A percentile compares a stretch with the other conserved stretches of the same genome.
Evolutionary conservation across 2,329 filamentous ascomycete species (phyloP).

Genomic region (Thermomyces lanuginosus): DNA sequence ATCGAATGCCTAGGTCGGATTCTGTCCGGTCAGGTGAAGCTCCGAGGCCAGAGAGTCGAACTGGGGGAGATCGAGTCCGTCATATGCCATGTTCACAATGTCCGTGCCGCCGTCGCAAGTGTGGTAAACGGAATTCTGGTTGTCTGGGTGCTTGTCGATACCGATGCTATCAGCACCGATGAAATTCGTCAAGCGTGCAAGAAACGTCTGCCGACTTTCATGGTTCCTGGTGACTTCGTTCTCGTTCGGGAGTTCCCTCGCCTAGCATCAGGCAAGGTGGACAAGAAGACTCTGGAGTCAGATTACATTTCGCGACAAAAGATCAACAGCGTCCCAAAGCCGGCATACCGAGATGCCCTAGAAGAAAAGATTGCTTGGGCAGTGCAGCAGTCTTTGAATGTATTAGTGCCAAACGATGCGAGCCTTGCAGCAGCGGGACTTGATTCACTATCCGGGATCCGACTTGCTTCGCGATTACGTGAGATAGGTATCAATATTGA

Average conservation of each 20-base stretch:
- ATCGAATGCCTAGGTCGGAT: conserved; percentile 77
- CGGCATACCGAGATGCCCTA: conserved; percentile 11
- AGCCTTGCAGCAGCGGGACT: conserved; percentile 41
- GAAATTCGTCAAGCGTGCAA: conserved; percentile 44
- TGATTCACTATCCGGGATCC: conserved; percentile 50
- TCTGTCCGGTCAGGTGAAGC: conserved; percentile 65
- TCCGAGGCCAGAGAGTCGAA: conserved; percentile 69
- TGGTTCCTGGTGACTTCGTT: conserved; percentile 63
- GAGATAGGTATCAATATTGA: conserved; percentile 38
- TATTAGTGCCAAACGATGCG: conserved; percentile 21
- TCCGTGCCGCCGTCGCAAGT: conserved; percentile 49
- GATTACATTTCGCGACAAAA: too few species aligned
- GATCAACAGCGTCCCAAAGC: conserved; percentile 11
- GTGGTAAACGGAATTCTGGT: conserved; percentile 56
- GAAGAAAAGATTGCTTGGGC: conserved; percentile 23
- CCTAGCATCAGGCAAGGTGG: conserved; percentile 68
- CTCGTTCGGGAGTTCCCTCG: conserved; percentile 50
- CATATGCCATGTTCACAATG: conserved; percentile 42
- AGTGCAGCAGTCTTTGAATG: conserved; percentile 28
- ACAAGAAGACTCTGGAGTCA: conserved; percentile 47
- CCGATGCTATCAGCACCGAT: conserved; percentile 20
- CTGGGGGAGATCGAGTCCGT: conserved; percentile 64
- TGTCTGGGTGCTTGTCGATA: conserved; percentile 50
- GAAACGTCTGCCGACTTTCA: conserved; percentile 64
- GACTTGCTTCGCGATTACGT: conserved; percentile 48